Evolutionary conservation across 2,329 filamentous ascomycete genomes (phyloP).

Genomic region (Phialocephala sp.): DNA sequence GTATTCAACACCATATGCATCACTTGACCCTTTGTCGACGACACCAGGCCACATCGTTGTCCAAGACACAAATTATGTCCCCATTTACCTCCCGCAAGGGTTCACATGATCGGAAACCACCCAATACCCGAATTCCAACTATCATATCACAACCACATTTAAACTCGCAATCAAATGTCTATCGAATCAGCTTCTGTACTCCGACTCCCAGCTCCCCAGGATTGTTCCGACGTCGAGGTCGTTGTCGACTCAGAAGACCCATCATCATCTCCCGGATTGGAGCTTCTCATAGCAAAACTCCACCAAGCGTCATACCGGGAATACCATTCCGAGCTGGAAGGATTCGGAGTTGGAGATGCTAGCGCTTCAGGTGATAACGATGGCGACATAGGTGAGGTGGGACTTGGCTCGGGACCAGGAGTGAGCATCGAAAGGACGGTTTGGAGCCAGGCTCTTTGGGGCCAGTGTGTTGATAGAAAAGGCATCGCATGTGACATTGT

Average conservation of each 20-base stretch:
- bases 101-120: no score
- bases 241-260: background rate
- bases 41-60: background rate
- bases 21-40: background rate
- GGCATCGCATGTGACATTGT: background rate
- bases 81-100: background rate
- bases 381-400: background rate
- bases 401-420: background rate
- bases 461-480: conserved; percentile 3
- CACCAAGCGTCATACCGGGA: conserved; percentile 7
- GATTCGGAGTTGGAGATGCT: background rate
- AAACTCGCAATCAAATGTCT: background rate
- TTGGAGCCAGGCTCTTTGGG: background rate
- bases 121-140: background rate
- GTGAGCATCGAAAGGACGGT: background rate
- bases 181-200: conserved; percentile 1
- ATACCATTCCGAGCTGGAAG: conserved; percentile 5
- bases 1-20: conserved; percentile 3
- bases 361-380: background rate
- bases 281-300: background rate
- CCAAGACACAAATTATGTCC: background rate
- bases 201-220: conserved; percentile 1
- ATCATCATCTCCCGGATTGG: background rate
- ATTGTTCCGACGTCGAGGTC: background rate
- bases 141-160: background rate